Evolutionary conservation across 2,329 filamentous ascomycete species (phyloP), one percentile per base, ranked within the genome.

Genomic region (Immersiporthe knoxdaviesiana): DNA sequence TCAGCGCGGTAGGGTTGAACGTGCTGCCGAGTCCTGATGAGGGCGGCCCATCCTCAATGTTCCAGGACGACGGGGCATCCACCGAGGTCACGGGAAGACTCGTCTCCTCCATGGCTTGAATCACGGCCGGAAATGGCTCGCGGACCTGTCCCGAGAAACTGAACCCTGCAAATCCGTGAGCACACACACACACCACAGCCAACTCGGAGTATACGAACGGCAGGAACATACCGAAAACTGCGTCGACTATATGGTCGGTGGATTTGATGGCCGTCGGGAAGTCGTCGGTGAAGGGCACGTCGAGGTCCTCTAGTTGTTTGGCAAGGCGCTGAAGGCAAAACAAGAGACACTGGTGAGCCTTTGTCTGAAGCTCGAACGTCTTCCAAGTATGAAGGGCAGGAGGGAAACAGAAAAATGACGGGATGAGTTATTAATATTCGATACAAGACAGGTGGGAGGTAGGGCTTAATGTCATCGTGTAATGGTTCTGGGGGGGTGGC

Each of bases 11-110:
- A 73, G 96, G 96, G 82, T 92, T 90, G 76, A 97, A 98, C 5
- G 85, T 88, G 75, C 90, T 91, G 0, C 94, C 95, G 0, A 92
- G 85, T 0, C 93, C 95, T 1, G 89, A 87, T 65, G 84, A 81
- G 14, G 94, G 94, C 11, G 95, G 95, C 0, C 96, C 96, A 14
- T 84, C 83, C 76, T 97, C 92, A 68, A 99, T 97, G 78, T 96
- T 90, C 96, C 96, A 99, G 1, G 92, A 96, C 41, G 93, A 97
- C 1, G 96, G 96, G 8, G 93, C 94, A 81, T 99, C 96, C 30
- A 99, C 92, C 2, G 93, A 92, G 2, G 96, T 90, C 0, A 98
- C 91, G 0, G 94, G 92, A 10, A 96, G 76, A 35, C 85, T 85
- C 6, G 92, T 91, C 56, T 90, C 85, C 74, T 93, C 88, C 50